Evolutionary conservation across 768 basidiomycete species (phyloP), one percentile per base, ranked within the genome.

Genomic region (Leccinum fibrillosum): DNA sequence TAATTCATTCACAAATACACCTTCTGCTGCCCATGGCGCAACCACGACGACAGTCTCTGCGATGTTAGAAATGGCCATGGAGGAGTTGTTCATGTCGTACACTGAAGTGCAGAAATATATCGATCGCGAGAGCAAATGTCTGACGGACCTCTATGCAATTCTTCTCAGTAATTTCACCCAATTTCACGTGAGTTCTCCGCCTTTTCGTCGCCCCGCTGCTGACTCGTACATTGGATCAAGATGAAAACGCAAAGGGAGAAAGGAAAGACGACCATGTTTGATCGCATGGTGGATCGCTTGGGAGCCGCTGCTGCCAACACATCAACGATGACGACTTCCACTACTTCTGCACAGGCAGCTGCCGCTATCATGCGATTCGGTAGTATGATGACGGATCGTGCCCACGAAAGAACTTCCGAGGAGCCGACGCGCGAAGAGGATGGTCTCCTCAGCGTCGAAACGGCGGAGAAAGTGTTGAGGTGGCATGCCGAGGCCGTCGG

Each of bases 401-500:
- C 68, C 51, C 75, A 78, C 50, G 85, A 86, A 26, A 80, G 77
- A 59, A 60, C 75, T 15, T 75, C 70, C 17, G 94, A 94, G 63
- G 92, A 94, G 54, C 85, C 85, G 17, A 66, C 86, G 6, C 80
- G 80, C 42, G 90, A 93, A 54, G 88, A 90, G 61, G 96, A 98
- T 67, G 96, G 96, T 11, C 64, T 85, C 32, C 75, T 98, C 35
- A 86, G 77, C 49, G 75, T 97, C 3, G 84, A 86, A 42, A 76
- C 85, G 10, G 91, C 94, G 2, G 94, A 96, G 76, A 88, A 82
- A 65, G 94, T 98, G 86, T 76, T 98, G 15, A 92, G 86, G 71
- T 98, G 96, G 94, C 97, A 99, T 72, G 96, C 97, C 2, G 97
- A 99, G 70, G 92, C 94, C 5, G 87, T 97, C 28, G 96, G 97